Percentiles rank a stretch among this genome's conserved stretches.
Evolutionary conservation across 805 yeast genomes (phyloP).

Genomic region (Candida insectorum): DNA sequence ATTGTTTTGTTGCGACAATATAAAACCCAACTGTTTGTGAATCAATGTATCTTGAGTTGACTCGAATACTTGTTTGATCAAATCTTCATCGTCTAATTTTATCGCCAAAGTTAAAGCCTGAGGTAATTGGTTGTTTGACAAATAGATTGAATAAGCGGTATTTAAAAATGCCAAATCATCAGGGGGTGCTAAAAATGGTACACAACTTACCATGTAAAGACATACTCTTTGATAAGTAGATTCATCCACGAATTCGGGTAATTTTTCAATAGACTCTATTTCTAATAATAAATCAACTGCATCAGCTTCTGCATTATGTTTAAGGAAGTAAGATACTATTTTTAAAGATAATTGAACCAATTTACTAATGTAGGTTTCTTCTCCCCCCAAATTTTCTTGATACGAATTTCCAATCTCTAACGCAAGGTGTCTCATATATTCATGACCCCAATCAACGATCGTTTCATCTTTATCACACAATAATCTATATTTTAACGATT

Average conservation of each 20-base stretch:
- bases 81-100: slow-evolving; percentile 75
- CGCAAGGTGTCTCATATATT: slow-evolving; percentile 93
- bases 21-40: slow-evolving; percentile 88
- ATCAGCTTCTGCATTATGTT: slow-evolving; percentile 97
- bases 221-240: slow-evolving; percentile 86
- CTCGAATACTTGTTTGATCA: slow-evolving; percentile 76
- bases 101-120: slow-evolving; percentile 91
- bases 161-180: slow-evolving; percentile 83
- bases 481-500: slow-evolving; percentile 77
- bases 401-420: slow-evolving; percentile 90
- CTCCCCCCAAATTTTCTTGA: slow-evolving; percentile 44
- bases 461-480: slow-evolving; percentile 44
- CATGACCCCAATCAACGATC: slow-evolving; percentile 94
- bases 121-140: slow-evolving; percentile 73
- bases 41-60: slow-evolving; percentile 70
- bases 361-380: slow-evolving; percentile 32
- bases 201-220: slow-evolving; percentile 91
- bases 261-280: slow-evolving; percentile 79
- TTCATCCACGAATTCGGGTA: slow-evolving; percentile 81
- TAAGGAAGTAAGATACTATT: slow-evolving; percentile 83
- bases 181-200: slow-evolving; percentile 93
- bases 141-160: slow-evolving; percentile 84
- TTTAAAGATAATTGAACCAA: slow-evolving; percentile 66
- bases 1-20: slow-evolving; percentile 82
- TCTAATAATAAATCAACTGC: slow-evolving; percentile 93